Evolutionary conservation across 1,284 basidiomycete species (phyloP).

Genomic region (Irpex sp.): DNA sequence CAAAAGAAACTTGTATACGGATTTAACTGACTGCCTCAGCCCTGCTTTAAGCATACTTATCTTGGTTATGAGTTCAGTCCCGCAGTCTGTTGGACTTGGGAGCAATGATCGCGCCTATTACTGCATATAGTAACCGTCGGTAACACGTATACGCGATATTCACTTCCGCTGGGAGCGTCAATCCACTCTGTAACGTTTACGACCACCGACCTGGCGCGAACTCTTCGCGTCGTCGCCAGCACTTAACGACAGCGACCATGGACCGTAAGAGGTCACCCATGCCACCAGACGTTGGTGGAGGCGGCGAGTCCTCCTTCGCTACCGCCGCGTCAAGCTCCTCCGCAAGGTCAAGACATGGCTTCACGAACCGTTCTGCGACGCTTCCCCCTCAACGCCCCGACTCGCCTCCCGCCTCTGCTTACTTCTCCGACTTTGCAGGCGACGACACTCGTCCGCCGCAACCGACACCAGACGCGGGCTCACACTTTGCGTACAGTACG

Average conservation of each 20-base stretch:
- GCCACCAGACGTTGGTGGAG: background rate
- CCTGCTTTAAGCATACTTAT: background rate
- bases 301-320: conserved; percentile 6
- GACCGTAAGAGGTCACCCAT: conserved; percentile 10
- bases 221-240: background rate
- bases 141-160: background rate
- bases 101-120: background rate
- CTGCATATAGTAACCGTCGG: background rate
- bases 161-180: background rate
- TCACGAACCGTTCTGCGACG: conserved; percentile 7
- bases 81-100: no score
- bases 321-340: conserved; percentile 14
- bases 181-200: background rate
- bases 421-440: conserved; percentile 58
- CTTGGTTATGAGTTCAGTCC: background rate
- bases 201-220: background rate
- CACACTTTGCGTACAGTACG: conserved; percentile 82
- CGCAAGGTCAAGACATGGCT: conserved; percentile 10
- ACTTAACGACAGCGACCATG: background rate
- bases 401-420: conserved; percentile 75
- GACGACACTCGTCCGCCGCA: conserved; percentile 44
- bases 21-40: background rate
- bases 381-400: conserved; percentile 31
- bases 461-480: conserved; percentile 46
- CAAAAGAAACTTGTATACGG: background rate